phyloP scores from a whole-genome alignment of 2,329 filamentous ascomycete species.

The Lecanosticta acicola region DNA sequence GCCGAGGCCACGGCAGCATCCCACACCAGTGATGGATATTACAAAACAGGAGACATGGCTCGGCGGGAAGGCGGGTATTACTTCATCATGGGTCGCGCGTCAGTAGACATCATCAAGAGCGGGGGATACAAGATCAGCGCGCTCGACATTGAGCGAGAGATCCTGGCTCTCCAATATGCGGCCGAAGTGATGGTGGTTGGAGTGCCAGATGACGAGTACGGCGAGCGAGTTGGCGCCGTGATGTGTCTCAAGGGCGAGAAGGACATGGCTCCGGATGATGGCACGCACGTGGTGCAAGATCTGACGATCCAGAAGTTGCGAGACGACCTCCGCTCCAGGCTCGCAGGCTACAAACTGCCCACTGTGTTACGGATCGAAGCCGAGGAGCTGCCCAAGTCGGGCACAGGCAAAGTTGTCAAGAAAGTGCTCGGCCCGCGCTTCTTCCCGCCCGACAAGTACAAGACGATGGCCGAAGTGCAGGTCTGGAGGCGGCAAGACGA shows the following conservation, averaged over 20 bases:
- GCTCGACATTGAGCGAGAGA: constrained; percentile 50
- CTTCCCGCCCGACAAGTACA: constrained; percentile 25
- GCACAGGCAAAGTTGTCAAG: constrained; percentile 49
- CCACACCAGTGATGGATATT: constrained; percentile 30
- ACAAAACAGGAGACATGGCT: constrained; percentile 33
- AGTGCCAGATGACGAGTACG: constrained; percentile 50
- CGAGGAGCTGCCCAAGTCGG: constrained; percentile 45
- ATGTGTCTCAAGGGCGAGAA: constrained; percentile 38
- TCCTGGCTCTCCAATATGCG: constrained; percentile 45
- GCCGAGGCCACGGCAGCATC: constrained; percentile 27
- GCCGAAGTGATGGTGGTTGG: constrained; percentile 51
- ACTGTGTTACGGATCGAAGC: constrained; percentile 43
- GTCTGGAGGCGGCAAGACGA: constrained; percentile 20
- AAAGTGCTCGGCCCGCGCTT: constrained; percentile 34
- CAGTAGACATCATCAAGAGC: constrained; percentile 51
- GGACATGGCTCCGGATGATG: constrained; percentile 20
- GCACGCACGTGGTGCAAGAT: constrained; percentile 12
- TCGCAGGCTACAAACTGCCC: constrained; percentile 47
- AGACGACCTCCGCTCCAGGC: constrained; percentile 39
- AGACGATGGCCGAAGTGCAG: constrained; percentile 22
- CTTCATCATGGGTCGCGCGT: constrained; percentile 50
- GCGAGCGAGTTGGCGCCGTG: constrained; percentile 52
- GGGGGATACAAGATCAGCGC: constrained; percentile 53
- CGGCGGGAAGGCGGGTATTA: constrained; percentile 42
- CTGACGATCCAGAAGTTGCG: constrained; percentile 41